A percentile compares a stretch with the other conserved stretches of the same genome.
Conservation (phyloP, 2,329 filamentous ascomycete species). For the Cladophialophora psammophila region DNA sequence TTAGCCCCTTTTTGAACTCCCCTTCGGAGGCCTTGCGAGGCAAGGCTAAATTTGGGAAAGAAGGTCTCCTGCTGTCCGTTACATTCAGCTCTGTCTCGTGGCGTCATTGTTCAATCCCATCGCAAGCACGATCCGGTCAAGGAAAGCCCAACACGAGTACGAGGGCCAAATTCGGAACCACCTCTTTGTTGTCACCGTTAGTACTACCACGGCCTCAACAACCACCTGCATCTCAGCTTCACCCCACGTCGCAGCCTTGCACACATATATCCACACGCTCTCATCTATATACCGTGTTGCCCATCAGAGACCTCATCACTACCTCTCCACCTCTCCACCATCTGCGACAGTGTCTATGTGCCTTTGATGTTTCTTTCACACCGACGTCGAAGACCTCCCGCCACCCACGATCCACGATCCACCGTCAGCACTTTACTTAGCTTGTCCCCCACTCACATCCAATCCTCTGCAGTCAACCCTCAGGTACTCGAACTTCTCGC, state of each 20-base stretch:
- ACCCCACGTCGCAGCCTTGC: not conserved
- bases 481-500: not conserved
- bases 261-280: not conserved
- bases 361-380: slow-evolving; percentile 23
- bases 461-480: slow-evolving; percentile 1
- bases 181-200: not conserved
- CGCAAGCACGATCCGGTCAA: not conserved
- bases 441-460: slow-evolving; percentile 16
- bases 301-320: not conserved
- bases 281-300: not conserved
- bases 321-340: not conserved
- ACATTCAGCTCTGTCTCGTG: not conserved
- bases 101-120: not conserved
- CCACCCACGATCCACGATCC: slow-evolving; percentile 27
- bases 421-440: slow-evolving; percentile 33
- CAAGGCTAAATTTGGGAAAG: slow-evolving; percentile 22
- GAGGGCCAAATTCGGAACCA: slow-evolving; percentile 2
- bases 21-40: slow-evolving; percentile 8
- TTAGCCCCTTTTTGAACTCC: not conserved
- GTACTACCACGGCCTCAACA: not conserved
- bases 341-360: not conserved
- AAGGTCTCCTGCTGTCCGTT: not conserved
- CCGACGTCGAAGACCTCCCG: slow-evolving; percentile 24
- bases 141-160: slow-evolving; percentile 1
- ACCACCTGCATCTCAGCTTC: too few species aligned